phyloP scores from a whole-genome alignment of 1,284 basidiomycete species.

The Ganoderma multipileum region DNA sequence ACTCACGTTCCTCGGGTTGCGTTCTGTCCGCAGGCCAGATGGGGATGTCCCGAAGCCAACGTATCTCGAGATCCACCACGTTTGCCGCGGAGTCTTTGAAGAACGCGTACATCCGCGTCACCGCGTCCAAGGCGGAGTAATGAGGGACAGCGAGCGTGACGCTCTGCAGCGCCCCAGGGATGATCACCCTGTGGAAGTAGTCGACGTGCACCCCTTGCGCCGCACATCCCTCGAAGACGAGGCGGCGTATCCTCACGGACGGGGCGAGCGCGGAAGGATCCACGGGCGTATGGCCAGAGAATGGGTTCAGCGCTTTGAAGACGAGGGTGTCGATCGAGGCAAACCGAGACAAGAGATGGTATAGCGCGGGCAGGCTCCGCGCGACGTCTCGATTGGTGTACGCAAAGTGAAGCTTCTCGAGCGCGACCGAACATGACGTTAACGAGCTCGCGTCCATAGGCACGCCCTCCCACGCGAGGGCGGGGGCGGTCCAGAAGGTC shows the following conservation, averaged over 20 bases:
- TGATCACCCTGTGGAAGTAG: background rate
- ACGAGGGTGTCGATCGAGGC: background rate
- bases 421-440: background rate
- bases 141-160: background rate
- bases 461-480: background rate
- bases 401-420: background rate
- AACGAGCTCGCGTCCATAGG: background rate
- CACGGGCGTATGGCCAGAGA: background rate
- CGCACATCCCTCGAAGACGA: background rate
- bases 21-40: background rate
- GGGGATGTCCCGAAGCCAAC: background rate
- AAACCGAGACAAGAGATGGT: background rate
- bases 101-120: background rate
- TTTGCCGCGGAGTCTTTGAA: background rate
- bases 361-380: background rate
- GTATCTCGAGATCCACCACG: slow-evolving; percentile 6
- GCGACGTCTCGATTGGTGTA: background rate
- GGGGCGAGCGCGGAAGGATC: background rate
- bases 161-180: background rate
- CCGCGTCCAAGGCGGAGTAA: background rate
- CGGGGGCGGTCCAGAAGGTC: background rate
- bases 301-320: background rate
- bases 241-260: background rate
- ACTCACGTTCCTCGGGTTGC: background rate
- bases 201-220: background rate